phyloP scores from a whole-genome alignment of 169 alveolate genomes.

The Besnoitia besnoiti region DNA sequence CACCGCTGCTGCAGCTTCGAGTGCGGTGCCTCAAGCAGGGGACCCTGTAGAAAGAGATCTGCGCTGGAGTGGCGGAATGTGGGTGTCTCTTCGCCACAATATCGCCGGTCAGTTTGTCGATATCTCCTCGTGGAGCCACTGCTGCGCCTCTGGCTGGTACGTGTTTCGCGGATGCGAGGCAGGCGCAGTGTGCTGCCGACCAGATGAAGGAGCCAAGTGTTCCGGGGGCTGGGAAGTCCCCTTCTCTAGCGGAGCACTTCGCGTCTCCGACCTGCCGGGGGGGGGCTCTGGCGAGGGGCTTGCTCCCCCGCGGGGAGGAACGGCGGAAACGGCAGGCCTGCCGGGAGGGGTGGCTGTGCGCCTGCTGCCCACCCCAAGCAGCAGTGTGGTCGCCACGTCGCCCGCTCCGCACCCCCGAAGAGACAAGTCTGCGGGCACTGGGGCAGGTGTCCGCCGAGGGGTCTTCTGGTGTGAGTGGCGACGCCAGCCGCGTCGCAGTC shows the following conservation, averaged over 20 bases:
- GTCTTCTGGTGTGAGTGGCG: conserved; percentile 54
- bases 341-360: not conserved
- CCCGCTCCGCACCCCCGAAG: not conserved
- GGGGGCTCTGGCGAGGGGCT: no score
- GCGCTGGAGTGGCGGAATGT: not conserved
- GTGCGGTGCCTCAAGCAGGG: not conserved
- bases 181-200: not conserved
- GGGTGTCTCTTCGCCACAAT: no score
- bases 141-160: conserved; percentile 39
- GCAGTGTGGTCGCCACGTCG: not conserved
- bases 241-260: no score
- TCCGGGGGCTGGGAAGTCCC: no score
- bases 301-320: not conserved
- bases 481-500: not conserved
- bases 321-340: not conserved
- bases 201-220: not conserved
- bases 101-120: not conserved
- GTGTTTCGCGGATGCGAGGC: conserved; percentile 25
- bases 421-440: not conserved
- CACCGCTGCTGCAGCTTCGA: not conserved
- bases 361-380: not conserved
- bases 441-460: not conserved
- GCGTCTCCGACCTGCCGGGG: no score
- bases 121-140: not conserved
- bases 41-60: not conserved